Percentiles rank a stretch among this genome's conserved stretches.
These are phyloP conservation scores for Dittrichia graveolens DNA, from an alignment of 129 eudicot genomes.

Conservation along the genomic window DNA sequence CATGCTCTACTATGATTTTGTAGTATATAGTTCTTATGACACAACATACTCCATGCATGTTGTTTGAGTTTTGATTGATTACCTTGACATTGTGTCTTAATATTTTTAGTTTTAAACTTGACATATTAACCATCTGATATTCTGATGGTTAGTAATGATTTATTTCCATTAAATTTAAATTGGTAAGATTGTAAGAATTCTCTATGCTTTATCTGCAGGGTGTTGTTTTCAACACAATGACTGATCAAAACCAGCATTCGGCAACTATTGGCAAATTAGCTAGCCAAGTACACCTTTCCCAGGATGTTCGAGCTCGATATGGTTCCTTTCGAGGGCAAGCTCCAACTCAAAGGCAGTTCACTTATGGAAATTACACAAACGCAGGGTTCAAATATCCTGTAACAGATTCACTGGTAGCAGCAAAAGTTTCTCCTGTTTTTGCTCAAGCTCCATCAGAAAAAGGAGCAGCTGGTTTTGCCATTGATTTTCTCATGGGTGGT, in stretches of 20 bases:
- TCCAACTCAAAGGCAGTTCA: conserved; percentile 32
- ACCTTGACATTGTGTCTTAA: too few species aligned
- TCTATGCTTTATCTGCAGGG: background rate
- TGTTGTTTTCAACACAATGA: conserved; percentile 24
- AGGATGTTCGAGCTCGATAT: conserved; percentile 37
- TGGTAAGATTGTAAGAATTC: too few species aligned
- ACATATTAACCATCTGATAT: too few species aligned
- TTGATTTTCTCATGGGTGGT: conserved; percentile 59
- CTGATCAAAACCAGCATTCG: conserved; percentile 33
- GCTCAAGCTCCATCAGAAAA: conserved; percentile 56
- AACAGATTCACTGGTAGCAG: conserved; percentile 32
- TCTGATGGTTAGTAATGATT: too few species aligned
- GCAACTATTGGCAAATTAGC: conserved; percentile 25
- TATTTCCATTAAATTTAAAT: too few species aligned
- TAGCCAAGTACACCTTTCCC: conserved; percentile 39
- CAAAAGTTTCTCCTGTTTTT: conserved; percentile 47
- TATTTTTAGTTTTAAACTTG: too few species aligned
- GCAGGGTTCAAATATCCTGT: conserved; percentile 42
- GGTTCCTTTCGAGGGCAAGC: conserved; percentile 37
- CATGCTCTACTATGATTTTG: too few species aligned
- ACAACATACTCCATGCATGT: too few species aligned
- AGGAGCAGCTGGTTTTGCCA: conserved; percentile 53
- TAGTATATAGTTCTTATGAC: too few species aligned
- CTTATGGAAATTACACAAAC: conserved; percentile 46
- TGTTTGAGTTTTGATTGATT: too few species aligned